A percentile compares a stretch with the other conserved stretches of the same genome.
These are phyloP conservation scores for Phytophthora multivora DNA, from an alignment of 352 stramenopile species.

Conservation along the genomic window DNA sequence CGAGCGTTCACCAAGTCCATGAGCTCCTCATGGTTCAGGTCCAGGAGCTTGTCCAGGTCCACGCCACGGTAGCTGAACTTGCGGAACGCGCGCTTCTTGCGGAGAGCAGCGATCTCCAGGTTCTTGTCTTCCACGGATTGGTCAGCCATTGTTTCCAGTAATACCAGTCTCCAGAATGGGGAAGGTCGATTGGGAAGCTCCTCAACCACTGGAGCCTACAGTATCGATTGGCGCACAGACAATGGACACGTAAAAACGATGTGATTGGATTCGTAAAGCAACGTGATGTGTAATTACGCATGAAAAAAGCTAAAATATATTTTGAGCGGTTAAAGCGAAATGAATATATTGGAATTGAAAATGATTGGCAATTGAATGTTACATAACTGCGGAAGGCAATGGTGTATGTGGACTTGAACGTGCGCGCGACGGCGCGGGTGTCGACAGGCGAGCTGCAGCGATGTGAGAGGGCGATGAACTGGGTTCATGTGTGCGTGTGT, in stretches of 20 bases:
- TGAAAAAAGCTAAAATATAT: neutral
- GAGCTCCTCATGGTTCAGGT: slow-evolving; percentile 99
- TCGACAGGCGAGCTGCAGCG: slow-evolving; percentile 63
- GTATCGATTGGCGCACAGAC: slow-evolving; percentile 29
- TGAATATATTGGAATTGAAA: neutral
- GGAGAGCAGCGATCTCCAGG: slow-evolving; percentile 93
- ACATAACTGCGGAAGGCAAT: neutral
- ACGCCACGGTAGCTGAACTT: slow-evolving; percentile 99
- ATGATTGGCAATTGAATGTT: neutral
- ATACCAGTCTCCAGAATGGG: slow-evolving; percentile 36
- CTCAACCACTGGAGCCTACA: neutral
- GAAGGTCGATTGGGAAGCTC: neutral
- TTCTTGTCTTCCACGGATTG: slow-evolving; percentile 65
- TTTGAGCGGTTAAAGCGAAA: no score
- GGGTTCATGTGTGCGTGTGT: neutral
- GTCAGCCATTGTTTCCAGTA: slow-evolving; percentile 60
- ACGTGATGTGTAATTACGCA: slow-evolving; percentile 22
- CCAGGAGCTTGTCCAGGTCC: slow-evolving; percentile 99
- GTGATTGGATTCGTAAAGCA: neutral
- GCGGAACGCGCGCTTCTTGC: slow-evolving; percentile 99
- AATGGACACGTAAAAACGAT: neutral
- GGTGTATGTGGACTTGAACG: slow-evolving; percentile 78
- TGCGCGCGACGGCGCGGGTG: slow-evolving; percentile 55
- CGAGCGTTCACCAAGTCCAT: slow-evolving; percentile 98
- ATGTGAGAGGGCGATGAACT: slow-evolving; percentile 38